Evolutionary conservation across 1,284 basidiomycete genomes (phyloP).

Genomic region (Leccinum colubrinum): DNA sequence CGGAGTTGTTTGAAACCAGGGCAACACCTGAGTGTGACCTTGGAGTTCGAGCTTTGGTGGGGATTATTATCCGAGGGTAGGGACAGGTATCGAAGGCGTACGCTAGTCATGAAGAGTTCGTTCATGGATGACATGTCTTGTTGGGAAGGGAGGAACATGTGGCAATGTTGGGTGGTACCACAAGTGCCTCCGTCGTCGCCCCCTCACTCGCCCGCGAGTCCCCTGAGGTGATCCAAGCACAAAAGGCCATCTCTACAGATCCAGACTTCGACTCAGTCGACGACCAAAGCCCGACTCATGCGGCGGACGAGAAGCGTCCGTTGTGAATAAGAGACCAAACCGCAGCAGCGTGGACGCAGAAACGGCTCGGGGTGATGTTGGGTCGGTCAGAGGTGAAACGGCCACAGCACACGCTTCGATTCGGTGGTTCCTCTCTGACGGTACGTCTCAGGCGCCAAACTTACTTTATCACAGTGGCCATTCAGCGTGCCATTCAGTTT

Average conservation of each 20-base stretch:
- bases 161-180: too few species aligned
- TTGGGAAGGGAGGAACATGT: conserved; percentile 51
- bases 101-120: conserved; percentile 53
- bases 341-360: conserved; percentile 28
- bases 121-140: conserved; percentile 44
- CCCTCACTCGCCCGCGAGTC: conserved; percentile 57
- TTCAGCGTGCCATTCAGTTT: too few species aligned
- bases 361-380: conserved; percentile 25
- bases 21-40: conserved; percentile 31
- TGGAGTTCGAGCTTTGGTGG: conserved; percentile 42
- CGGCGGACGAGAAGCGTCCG: conserved; percentile 7
- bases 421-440: conserved; percentile 85
- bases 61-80: conserved; percentile 11
- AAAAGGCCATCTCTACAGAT: conserved; percentile 26
- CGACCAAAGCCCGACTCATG: conserved; percentile 1
- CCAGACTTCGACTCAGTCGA: conserved; percentile 8
- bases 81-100: conserved; percentile 32
- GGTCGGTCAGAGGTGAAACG: conserved; percentile 53
- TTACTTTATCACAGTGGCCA: too few species aligned
- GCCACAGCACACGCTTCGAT: conserved; percentile 82
- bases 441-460: conserved; percentile 35
- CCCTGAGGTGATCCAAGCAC: conserved; percentile 52
- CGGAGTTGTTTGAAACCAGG: conserved; percentile 40
- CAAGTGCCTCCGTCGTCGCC: conserved; percentile 58
- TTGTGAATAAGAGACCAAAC: conserved; percentile 23